Evolutionary conservation across 306 rosid species (phyloP).

Genomic region (Fragaria nilgerrensis): DNA sequence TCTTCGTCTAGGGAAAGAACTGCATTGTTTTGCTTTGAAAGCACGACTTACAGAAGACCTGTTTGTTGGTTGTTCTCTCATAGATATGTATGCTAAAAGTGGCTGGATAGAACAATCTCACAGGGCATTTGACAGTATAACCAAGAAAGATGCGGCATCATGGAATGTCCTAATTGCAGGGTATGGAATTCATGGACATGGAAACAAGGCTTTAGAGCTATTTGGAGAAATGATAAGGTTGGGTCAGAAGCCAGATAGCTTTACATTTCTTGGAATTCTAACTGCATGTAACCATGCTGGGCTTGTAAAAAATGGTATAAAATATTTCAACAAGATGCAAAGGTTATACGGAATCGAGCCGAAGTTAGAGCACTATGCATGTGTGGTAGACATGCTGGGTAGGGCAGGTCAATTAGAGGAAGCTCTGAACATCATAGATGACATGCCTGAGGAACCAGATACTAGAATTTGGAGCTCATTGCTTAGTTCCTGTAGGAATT

Average conservation of each 20-base stretch:
- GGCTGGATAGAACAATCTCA: conserved; percentile 68
- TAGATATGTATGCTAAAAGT: conserved; percentile 85
- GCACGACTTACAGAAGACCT: conserved; percentile 39
- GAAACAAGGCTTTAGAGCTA: conserved; percentile 57
- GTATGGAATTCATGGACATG: conserved; percentile 76
- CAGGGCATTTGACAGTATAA: conserved; percentile 44
- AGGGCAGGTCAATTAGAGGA: conserved; percentile 60
- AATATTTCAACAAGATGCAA: conserved; percentile 58
- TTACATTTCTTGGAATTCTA: conserved; percentile 69
- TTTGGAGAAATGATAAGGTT: conserved; percentile 58
- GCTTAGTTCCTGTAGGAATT: conserved; percentile 71
- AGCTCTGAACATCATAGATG: conserved; percentile 59
- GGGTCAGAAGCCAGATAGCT: conserved; percentile 55
- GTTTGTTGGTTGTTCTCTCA: conserved; percentile 65
- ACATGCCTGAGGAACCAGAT: conserved; percentile 73
- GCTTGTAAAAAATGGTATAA: conserved; percentile 55
- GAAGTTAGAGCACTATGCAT: conserved; percentile 72
- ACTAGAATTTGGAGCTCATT: conserved; percentile 73
- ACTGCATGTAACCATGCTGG: conserved; percentile 86
- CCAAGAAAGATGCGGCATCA: conserved; percentile 49
- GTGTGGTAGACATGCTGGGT: conserved; percentile 81
- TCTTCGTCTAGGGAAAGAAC: conserved; percentile 65
- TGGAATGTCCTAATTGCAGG: conserved; percentile 83
- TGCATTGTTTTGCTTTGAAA: conserved; percentile 64
- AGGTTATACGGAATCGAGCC: conserved; percentile 50